These are phyloP conservation scores for Fusarium proliferatum DNA, from an alignment of 2,329 filamentous ascomycete species.

Conservation along the genomic window DNA sequence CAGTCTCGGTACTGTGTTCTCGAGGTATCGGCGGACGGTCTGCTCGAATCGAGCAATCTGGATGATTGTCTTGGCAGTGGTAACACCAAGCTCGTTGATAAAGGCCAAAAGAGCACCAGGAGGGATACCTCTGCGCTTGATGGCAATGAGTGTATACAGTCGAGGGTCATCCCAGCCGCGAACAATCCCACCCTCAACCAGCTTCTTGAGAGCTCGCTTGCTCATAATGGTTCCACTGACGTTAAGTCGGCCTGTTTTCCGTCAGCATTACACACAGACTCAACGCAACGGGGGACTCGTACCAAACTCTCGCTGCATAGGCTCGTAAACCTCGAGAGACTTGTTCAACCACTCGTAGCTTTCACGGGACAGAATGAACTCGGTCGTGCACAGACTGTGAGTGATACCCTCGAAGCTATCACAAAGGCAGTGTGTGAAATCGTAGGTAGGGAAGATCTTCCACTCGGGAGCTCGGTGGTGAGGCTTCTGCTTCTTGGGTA, in stretches of 20 bases:
- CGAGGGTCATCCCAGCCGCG: slow-evolving; percentile 92
- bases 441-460: slow-evolving; percentile 96
- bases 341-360: slow-evolving; percentile 94
- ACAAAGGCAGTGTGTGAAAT: slow-evolving; percentile 90
- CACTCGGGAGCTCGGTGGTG: slow-evolving; percentile 88
- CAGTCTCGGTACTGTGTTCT: slow-evolving; percentile 86
- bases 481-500: slow-evolving; percentile 75
- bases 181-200: slow-evolving; percentile 83
- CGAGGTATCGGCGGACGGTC: slow-evolving; percentile 85
- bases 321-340: slow-evolving; percentile 83
- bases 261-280: neutral
- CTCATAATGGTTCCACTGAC: slow-evolving; percentile 87
- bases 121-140: slow-evolving; percentile 86
- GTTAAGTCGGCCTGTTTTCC: slow-evolving; percentile 59
- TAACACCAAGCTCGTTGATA: slow-evolving; percentile 90
- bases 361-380: slow-evolving; percentile 85
- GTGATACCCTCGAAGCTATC: slow-evolving; percentile 94
- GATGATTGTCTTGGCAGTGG: slow-evolving; percentile 82
- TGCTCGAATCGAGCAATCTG: slow-evolving; percentile 87
- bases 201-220: slow-evolving; percentile 83
- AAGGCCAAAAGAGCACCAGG: slow-evolving; percentile 91
- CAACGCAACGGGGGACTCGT: neutral
- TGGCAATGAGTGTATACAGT: slow-evolving; percentile 85
- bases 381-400: slow-evolving; percentile 91
- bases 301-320: slow-evolving; percentile 91